phyloP scores from a whole-genome alignment of 148 eudicot genomes.

The Chenopodium quinoa region DNA sequence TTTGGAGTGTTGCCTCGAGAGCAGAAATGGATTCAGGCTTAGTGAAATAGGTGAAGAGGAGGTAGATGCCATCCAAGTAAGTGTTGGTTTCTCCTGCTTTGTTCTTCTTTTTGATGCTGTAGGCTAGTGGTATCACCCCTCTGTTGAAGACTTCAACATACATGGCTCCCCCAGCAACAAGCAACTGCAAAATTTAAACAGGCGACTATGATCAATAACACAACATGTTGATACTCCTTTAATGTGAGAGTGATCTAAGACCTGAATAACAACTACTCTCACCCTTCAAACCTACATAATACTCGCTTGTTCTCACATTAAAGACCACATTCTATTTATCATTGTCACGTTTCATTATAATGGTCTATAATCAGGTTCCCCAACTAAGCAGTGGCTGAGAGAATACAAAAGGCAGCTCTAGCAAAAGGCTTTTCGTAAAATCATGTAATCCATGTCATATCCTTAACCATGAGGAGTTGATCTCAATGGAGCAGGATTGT shows the following conservation, averaged over 20 bases:
- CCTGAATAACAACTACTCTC: background rate
- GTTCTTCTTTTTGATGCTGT: slow-evolving; percentile 82
- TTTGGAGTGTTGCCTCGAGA: slow-evolving; percentile 44
- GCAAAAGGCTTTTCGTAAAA: no score
- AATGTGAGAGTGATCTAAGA: background rate
- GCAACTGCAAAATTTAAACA: slow-evolving; percentile 53
- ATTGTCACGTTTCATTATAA: no score
- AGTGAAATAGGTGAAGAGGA: slow-evolving; percentile 89
- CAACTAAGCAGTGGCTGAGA: no score
- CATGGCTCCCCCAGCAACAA: slow-evolving; percentile 81
- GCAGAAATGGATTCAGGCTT: slow-evolving; percentile 73
- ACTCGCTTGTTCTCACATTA: no score
- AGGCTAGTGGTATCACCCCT: slow-evolving; percentile 87
- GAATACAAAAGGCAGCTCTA: no score
- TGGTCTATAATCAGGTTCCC: no score
- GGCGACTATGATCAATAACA: background rate
- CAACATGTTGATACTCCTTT: background rate
- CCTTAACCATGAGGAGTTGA: no score
- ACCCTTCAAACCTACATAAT: background rate
- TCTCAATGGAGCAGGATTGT: background rate
- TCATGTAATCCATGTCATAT: no score
- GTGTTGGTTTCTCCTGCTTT: slow-evolving; percentile 86
- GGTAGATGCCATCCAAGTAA: slow-evolving; percentile 85
- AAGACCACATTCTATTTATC: no score
- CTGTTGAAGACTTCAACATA: slow-evolving; percentile 81